Percentiles rank a stretch among this genome's conserved stretches.
Evolutionary conservation across 495 filamentous ascomycete genomes (phyloP).

Genomic region (Hypoxylon trugodes): DNA sequence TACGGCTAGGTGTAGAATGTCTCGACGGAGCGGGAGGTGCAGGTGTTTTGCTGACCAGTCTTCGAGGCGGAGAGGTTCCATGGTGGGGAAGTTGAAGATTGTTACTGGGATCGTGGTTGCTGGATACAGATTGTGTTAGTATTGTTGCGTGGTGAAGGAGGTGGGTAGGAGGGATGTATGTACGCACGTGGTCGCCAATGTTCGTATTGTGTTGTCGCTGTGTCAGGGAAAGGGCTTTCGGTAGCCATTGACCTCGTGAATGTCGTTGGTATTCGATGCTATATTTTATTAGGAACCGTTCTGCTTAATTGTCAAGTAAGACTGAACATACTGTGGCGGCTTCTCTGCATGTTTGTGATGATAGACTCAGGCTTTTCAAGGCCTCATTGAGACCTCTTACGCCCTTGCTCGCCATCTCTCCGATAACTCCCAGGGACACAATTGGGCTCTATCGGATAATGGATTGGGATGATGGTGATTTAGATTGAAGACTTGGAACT

Average conservation of each 20-base stretch:
- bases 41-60: conserved; percentile 84
- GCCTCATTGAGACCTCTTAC: conserved; percentile 58
- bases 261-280: conserved; percentile 39
- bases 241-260: conserved; percentile 79
- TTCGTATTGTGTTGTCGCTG: conserved; percentile 51
- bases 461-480: not conserved
- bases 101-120: conserved; percentile 76
- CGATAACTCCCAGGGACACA: not conserved
- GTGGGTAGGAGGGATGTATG: conserved; percentile 18
- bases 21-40: conserved; percentile 82
- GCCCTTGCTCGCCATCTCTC: conserved; percentile 54
- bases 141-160: conserved; percentile 33
- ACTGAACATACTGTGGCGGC: conserved; percentile 36
- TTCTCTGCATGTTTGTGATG: conserved; percentile 51
- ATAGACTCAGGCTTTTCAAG: conserved; percentile 52
- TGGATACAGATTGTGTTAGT: conserved; percentile 44
- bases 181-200: conserved; percentile 42
- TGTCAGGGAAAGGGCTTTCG: conserved; percentile 60
- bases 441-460: not conserved
- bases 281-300: conserved; percentile 7
- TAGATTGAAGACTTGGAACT: conserved; percentile 4
- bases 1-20: conserved; percentile 92
- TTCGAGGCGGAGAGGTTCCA: conserved; percentile 84
- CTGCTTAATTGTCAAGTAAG: not conserved
- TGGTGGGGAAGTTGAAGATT: conserved; percentile 86